phyloP scores from a whole-genome alignment of 225 moss, liverwort and hornwort genomes.

The Bryoerythrophyllum caledonicum region DNA sequence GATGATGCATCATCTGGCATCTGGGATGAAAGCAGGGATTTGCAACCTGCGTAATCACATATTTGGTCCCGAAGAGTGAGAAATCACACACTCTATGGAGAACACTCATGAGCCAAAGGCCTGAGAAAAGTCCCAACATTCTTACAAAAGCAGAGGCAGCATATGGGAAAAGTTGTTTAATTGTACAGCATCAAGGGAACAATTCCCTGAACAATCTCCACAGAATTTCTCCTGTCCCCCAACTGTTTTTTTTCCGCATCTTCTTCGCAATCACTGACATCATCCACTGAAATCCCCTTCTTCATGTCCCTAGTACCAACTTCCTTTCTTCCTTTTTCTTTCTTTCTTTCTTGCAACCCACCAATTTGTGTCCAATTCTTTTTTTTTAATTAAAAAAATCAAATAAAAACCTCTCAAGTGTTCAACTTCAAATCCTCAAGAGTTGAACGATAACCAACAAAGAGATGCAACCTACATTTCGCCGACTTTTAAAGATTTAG shows the following conservation, averaged over 20 bases:
- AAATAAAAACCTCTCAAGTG: too few relatives aligned
- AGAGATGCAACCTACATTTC: too few relatives aligned
- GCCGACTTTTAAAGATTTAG: too few relatives aligned
- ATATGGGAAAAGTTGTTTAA: not conserved
- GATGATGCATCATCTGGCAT: not conserved
- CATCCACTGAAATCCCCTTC: not conserved
- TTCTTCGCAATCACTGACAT: not conserved
- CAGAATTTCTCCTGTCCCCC: conserved; percentile 23
- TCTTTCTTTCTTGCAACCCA: too few relatives aligned
- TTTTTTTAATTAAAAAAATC: too few relatives aligned
- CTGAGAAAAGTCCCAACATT: not conserved
- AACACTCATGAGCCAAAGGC: not conserved
- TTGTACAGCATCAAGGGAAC: conserved; percentile 25
- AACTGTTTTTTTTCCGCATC: conserved; percentile 2
- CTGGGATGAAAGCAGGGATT: too few relatives aligned
- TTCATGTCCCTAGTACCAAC: not conserved
- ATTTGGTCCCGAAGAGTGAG: not conserved
- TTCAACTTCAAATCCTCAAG: too few relatives aligned
- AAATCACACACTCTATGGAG: not conserved
- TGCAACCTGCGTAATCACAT: not conserved
- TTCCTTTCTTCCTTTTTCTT: too few relatives aligned
- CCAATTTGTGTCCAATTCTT: too few relatives aligned
- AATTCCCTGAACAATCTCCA: conserved; percentile 7
- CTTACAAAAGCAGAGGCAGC: conserved; percentile 13
- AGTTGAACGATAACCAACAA: too few relatives aligned